These are phyloP conservation scores for Fraxinus anomala DNA, from an alignment of 257 asterid genomes.

Conservation along the genomic window DNA sequence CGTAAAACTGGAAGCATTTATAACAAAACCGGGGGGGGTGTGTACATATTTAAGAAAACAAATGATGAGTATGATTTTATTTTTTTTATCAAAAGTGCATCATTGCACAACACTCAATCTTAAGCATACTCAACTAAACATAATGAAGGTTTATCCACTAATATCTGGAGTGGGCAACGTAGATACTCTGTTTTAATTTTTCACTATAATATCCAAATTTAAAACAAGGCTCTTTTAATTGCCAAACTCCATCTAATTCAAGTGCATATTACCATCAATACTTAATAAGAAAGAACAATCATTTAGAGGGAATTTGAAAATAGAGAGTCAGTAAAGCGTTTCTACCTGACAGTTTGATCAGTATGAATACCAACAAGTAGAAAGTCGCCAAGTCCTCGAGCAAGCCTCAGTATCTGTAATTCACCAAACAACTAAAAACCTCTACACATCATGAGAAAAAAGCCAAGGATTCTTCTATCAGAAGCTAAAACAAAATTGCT, in stretches of 20 bases:
- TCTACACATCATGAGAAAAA: background rate
- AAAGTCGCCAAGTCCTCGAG: constrained; percentile 97
- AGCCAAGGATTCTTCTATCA: background rate
- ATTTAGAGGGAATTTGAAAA: constrained; percentile 14
- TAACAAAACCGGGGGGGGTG: background rate
- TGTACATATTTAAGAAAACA: too few species aligned
- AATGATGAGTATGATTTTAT: too few species aligned
- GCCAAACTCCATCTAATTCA: background rate
- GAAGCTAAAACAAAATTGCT: background rate
- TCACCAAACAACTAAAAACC: constrained; percentile 26
- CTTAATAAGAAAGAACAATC: background rate
- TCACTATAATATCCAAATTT: background rate
- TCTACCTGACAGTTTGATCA: constrained; percentile 88
- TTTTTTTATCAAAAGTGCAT: background rate
- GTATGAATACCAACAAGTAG: constrained; percentile 98
- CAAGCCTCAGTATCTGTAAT: constrained; percentile 80
- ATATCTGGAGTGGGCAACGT: background rate
- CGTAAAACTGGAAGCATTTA: background rate
- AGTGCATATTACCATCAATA: background rate
- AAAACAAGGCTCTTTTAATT: background rate
- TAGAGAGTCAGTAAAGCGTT: background rate
- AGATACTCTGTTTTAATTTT: background rate
- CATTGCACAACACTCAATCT: background rate
- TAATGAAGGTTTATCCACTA: background rate
- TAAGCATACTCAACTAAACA: background rate